Evolutionary conservation across 768 basidiomycete genomes (phyloP), one percentile per base, ranked within the genome.

Genomic region (Pisolithus tinctorius): DNA sequence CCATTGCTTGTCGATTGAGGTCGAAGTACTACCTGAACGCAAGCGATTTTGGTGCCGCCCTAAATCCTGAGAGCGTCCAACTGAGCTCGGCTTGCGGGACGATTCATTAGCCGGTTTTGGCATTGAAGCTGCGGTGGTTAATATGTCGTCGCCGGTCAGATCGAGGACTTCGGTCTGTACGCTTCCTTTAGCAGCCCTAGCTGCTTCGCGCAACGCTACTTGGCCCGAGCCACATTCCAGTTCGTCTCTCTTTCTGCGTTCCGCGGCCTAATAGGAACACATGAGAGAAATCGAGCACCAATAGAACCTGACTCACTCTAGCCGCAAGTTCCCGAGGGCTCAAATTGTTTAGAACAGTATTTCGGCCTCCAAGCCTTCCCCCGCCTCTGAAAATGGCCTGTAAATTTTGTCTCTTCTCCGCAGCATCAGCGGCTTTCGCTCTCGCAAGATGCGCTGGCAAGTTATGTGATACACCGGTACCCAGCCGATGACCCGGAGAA

Each of bases 321-420:
- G 84, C 88, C 25, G 89, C 81, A 37, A 92, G 70, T 62, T 95
- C 85, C 53, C 85, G 72, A 23, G 83, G 83, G 30, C 76, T 78
- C 58, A 85, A 67, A 7, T 71, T 74, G 43, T 69, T 60, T 20
- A 60, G 63, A 20, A 66, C 62, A 29, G 63, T 61, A 13, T 59
- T 56, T n/a, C 73, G 72, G 31, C 87, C 80, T 37, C 84, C 87
- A 10, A 91, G 70, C 44, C 79, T 73, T 7, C 84, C 81, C 13
- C 82, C 77, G 14, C 75, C 66, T 55, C 82, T 70, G 54, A 82
- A 59, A 41, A 79, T 52, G 7, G 60, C 63, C 42, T 72, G 69
- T 1, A 74, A 56, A 51, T 76, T 71, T 49, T 73, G 68, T 48
- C 92, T 72, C 64, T 81, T 84, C 70, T 95, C 89, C 0, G 93